Evolutionary conservation across 2,329 filamentous ascomycete genomes (phyloP).

Genomic region (Curvularia hawaiiensis): DNA sequence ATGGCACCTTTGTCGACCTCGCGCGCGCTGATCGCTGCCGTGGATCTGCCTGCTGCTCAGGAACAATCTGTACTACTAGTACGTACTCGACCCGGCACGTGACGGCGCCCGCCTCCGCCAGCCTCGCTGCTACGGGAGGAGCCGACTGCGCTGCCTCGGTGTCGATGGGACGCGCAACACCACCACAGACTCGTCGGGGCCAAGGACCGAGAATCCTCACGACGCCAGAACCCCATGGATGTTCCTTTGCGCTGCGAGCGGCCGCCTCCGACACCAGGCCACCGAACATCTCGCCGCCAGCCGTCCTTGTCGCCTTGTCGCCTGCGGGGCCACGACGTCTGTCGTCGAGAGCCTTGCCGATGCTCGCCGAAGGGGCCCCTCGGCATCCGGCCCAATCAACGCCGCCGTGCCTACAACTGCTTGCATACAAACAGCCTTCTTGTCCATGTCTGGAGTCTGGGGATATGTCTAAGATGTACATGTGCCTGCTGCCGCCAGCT

Average conservation of each 20-base stretch:
- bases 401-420: neutral
- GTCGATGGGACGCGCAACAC: neutral
- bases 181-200: neutral
- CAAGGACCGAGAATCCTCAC: neutral
- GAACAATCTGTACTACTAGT: slow-evolving; percentile 10
- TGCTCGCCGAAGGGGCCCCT: slow-evolving; percentile 3
- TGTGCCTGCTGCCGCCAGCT: neutral
- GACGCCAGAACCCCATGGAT: neutral
- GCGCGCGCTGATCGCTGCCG: slow-evolving; percentile 12
- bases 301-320: slow-evolving; percentile 6
- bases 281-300: slow-evolving; percentile 8
- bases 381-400: neutral
- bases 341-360: slow-evolving; percentile 2
- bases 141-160: slow-evolving; percentile 2
- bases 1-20: slow-evolving; percentile 6
- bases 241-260: neutral
- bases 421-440: neutral
- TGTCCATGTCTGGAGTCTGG: neutral
- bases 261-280: neutral
- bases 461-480: neutral
- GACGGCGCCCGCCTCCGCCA: slow-evolving; percentile 2
- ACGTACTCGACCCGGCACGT: neutral
- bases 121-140: slow-evolving; percentile 12
- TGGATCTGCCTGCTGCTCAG: slow-evolving; percentile 15
- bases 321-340: neutral